Conservation (phyloP, 108 stramenopile species). For the Discostella pseudostelligera region DNA sequence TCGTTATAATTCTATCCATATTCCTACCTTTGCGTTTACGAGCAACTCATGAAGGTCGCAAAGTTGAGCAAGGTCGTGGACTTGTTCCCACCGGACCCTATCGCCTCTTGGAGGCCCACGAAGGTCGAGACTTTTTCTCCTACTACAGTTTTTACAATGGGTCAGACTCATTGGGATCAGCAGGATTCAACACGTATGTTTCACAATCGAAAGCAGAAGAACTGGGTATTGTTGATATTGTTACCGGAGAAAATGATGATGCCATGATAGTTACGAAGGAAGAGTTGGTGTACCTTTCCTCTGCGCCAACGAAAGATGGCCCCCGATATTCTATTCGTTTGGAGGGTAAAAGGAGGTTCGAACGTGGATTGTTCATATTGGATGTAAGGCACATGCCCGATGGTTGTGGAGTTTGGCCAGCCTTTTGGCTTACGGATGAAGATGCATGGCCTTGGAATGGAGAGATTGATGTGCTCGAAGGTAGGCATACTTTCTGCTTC, state of each 20-base stretch:
- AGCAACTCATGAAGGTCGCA: no score
- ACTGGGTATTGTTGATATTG: slow-evolving; percentile 56
- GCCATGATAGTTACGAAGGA: slow-evolving; percentile 27
- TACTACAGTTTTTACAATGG: slow-evolving; percentile 80
- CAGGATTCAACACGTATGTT: slow-evolving; percentile 73
- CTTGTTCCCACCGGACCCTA: slow-evolving; percentile 42
- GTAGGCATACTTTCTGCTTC: slow-evolving; percentile 5
- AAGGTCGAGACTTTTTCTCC: slow-evolving; percentile 67
- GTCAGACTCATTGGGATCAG: slow-evolving; percentile 76
- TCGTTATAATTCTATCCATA: no score
- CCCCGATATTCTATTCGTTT: slow-evolving; percentile 76
- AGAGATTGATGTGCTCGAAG: slow-evolving; percentile 55
- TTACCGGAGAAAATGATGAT: slow-evolving; percentile 50
- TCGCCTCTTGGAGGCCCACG: slow-evolving; percentile 44
- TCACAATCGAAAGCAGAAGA: slow-evolving; percentile 45
- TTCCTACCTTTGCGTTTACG: no score
- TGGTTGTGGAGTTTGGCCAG: slow-evolving; percentile 58
- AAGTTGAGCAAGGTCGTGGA: neutral
- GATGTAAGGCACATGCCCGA: slow-evolving; percentile 57
- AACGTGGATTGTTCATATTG: slow-evolving; percentile 83
- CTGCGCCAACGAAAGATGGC: slow-evolving; percentile 62
- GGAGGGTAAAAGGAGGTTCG: slow-evolving; percentile 74
- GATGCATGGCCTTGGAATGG: slow-evolving; percentile 51
- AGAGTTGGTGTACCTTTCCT: slow-evolving; percentile 75
- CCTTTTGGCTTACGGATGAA: slow-evolving; percentile 54